These are phyloP conservation scores for Carpinus fangiana DNA, from an alignment of 306 rosid species.

Conservation along the genomic window DNA sequence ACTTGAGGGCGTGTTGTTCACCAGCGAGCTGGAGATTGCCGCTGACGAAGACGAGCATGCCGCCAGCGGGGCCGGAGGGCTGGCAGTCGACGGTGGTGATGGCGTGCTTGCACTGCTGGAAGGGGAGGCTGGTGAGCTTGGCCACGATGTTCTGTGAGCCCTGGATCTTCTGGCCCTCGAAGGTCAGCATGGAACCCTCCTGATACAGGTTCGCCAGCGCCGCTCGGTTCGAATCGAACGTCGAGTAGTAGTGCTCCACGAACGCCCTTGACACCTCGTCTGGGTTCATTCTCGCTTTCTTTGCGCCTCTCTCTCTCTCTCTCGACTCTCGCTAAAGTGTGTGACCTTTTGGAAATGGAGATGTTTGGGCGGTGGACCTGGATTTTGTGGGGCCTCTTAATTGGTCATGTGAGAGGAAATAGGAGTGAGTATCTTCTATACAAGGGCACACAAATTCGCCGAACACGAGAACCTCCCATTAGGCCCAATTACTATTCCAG, in stretches of 20 bases:
- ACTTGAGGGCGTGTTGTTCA: constrained; percentile 62
- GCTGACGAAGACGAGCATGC: constrained; percentile 61
- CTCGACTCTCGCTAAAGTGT: too few species aligned
- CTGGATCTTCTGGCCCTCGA: constrained; percentile 92
- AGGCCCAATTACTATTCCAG: too few species aligned
- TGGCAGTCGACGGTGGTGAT: constrained; percentile 57
- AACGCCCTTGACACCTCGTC: constrained; percentile 79
- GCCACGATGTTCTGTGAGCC: constrained; percentile 71
- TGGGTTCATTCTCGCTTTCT: constrained; percentile 61
- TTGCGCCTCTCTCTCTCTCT: not conserved
- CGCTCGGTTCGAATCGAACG: constrained; percentile 67
- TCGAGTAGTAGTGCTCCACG: constrained; percentile 84
- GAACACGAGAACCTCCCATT: too few species aligned
- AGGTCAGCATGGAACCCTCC: constrained; percentile 80
- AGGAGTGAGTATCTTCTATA: too few species aligned
- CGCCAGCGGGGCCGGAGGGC: constrained; percentile 61
- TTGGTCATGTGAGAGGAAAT: too few species aligned
- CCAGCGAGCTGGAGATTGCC: constrained; percentile 58
- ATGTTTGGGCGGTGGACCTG: too few species aligned
- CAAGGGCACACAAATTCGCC: too few species aligned
- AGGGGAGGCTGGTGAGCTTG: constrained; percentile 84
- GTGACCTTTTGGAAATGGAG: too few species aligned
- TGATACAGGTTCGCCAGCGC: constrained; percentile 61
- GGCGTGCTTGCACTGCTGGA: constrained; percentile 70
- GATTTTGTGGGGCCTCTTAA: not conserved